These are phyloP conservation scores for Acanthamoeba castellanii DNA, from an alignment of 208 protist species.

Conservation along the genomic window DNA sequence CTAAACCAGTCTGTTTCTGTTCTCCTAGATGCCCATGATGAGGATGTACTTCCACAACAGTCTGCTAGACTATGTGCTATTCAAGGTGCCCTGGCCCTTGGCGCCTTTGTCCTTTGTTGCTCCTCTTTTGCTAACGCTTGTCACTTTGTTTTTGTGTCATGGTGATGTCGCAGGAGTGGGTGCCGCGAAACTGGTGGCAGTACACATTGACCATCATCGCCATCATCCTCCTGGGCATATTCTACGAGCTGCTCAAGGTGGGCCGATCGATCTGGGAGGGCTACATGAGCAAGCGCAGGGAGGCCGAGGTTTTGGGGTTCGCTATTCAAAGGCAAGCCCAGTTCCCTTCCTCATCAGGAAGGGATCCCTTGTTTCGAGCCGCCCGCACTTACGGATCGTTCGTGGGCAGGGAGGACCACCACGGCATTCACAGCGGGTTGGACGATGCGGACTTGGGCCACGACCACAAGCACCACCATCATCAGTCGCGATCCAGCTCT, in stretches of 20 bases:
- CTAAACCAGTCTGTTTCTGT: neutral
- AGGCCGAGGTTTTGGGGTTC: neutral
- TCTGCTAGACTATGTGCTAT: conserved; percentile 77
- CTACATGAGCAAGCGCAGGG: neutral
- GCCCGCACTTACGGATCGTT: no score
- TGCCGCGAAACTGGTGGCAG: conserved; percentile 6
- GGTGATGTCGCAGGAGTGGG: neutral
- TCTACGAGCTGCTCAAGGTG: conserved; percentile 57
- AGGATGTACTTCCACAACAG: conserved; percentile 81
- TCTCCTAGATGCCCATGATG: conserved; percentile 54
- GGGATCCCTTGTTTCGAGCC: no score
- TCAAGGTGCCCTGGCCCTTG: neutral
- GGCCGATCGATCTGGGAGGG: neutral
- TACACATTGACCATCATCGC: conserved; percentile 21
- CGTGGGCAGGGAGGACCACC: neutral
- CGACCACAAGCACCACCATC: no score
- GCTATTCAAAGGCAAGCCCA: conserved; percentile 10
- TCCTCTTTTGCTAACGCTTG: neutral
- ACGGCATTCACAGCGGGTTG: neutral
- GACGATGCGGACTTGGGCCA: no score
- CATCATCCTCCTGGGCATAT: neutral
- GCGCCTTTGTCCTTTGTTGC: neutral
- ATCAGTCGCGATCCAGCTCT: no score
- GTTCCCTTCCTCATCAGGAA: neutral
- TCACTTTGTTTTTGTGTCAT: no score